Evolutionary conservation across 345 rosid species (phyloP).

Genomic region (Pugionium dolabratum): DNA sequence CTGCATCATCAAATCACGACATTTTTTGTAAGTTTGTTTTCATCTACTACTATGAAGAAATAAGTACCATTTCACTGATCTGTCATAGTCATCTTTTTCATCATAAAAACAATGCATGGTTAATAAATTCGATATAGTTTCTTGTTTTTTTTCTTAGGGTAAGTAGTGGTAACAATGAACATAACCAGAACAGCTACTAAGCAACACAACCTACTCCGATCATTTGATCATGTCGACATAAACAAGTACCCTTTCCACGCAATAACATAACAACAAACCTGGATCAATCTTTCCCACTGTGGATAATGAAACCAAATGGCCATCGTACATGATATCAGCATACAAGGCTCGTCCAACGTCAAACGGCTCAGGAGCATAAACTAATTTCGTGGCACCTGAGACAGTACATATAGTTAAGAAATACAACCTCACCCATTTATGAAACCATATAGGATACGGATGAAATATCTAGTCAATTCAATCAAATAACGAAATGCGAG

Average conservation of each 20-base stretch:
- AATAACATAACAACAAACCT: constrained; percentile 49
- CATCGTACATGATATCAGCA: constrained; percentile 62
- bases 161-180: neutral
- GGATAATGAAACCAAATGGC: constrained; percentile 53
- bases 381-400: constrained; percentile 87
- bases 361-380: constrained; percentile 92
- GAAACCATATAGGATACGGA: constrained; percentile 9
- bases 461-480: neutral
- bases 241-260: constrained; percentile 23
- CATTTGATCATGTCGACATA: constrained; percentile 13
- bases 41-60: neutral
- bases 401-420: constrained; percentile 26
- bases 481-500: neutral
- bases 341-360: constrained; percentile 79
- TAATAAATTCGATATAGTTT: neutral
- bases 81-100: neutral
- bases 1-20: constrained; percentile 50
- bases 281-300: constrained; percentile 81
- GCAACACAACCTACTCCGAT: constrained; percentile 6
- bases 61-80: neutral
- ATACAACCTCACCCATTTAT: neutral
- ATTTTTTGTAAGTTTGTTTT: constrained; percentile 19
- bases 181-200: neutral
- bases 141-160: neutral
- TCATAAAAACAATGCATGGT: neutral